A percentile compares a stretch with the other conserved stretches of the same genome.
These are phyloP conservation scores for Erysiphe pulchra DNA, from an alignment of 2,329 filamentous ascomycete species.

Conservation along the genomic window DNA sequence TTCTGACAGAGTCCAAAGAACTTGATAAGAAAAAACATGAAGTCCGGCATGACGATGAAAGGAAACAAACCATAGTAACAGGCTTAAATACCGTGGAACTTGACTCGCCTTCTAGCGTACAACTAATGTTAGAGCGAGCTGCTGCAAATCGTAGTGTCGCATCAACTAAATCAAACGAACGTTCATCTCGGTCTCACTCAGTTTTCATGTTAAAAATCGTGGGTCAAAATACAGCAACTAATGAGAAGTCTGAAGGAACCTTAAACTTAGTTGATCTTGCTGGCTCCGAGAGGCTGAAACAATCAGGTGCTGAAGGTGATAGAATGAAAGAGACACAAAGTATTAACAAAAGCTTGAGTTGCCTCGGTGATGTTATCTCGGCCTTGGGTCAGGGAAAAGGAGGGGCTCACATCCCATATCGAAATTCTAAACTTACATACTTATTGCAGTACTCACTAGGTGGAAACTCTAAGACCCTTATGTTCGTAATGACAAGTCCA, in stretches of 20 bases:
- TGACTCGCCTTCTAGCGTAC: slow-evolving; percentile 55
- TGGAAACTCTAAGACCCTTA: slow-evolving; percentile 89
- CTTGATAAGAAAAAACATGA: slow-evolving; percentile 66
- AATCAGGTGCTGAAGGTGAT: slow-evolving; percentile 66
- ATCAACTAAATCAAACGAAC: slow-evolving; percentile 90
- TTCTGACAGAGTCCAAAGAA: slow-evolving; percentile 47
- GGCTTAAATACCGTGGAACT: slow-evolving; percentile 56
- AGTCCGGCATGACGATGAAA: slow-evolving; percentile 62
- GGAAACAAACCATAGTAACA: slow-evolving; percentile 58
- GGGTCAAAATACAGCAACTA: slow-evolving; percentile 43
- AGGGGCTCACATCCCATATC: slow-evolving; percentile 64
- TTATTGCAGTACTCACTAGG: slow-evolving; percentile 84
- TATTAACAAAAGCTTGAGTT: slow-evolving; percentile 88
- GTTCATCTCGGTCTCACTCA: slow-evolving; percentile 80
- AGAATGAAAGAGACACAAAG: slow-evolving; percentile 83
- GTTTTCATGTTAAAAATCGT: slow-evolving; percentile 75
- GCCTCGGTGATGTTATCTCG: slow-evolving; percentile 80
- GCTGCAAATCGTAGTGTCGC: slow-evolving; percentile 75
- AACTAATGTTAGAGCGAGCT: slow-evolving; percentile 55
- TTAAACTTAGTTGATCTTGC: slow-evolving; percentile 91
- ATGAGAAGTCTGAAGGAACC: slow-evolving; percentile 71
- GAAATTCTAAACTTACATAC: slow-evolving; percentile 92
- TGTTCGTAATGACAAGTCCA: slow-evolving; percentile 97
- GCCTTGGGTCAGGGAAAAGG: slow-evolving; percentile 65
- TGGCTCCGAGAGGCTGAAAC: slow-evolving; percentile 71